Conservation (phyloP, 2,329 filamentous ascomycete genomes). For the Fusarium sp. region DNA sequence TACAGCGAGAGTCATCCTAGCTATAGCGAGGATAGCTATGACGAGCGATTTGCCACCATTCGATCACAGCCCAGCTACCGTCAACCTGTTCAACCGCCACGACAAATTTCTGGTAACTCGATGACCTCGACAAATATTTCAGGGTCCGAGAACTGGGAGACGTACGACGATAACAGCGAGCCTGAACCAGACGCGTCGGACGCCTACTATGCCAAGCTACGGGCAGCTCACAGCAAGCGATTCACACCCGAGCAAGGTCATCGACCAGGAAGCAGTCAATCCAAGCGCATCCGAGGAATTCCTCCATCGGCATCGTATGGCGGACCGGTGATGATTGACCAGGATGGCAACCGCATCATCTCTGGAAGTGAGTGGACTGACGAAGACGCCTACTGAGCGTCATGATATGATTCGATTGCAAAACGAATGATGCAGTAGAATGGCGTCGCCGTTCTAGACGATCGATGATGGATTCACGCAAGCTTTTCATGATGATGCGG, state of each 20-base stretch:
- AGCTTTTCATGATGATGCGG: constrained; percentile 46
- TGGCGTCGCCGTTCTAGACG: constrained; percentile 33
- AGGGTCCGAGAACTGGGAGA: constrained; percentile 97
- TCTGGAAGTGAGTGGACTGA: constrained; percentile 77
- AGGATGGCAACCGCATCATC: constrained; percentile 72
- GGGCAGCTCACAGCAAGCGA: constrained; percentile 75
- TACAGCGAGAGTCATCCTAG: constrained; percentile 52
- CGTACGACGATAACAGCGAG: constrained; percentile 87
- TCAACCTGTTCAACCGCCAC: constrained; percentile 57
- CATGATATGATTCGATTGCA: neutral
- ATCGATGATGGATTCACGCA: constrained; percentile 45
- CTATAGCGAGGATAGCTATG: constrained; percentile 53
- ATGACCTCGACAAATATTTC: constrained; percentile 81
- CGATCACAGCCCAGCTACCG: constrained; percentile 54
- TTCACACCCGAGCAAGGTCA: constrained; percentile 63
- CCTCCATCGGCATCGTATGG: constrained; percentile 61
- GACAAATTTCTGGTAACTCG: constrained; percentile 76
- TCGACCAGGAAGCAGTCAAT: constrained; percentile 55
- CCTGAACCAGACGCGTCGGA: constrained; percentile 81
- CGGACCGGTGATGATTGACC: constrained; percentile 63
- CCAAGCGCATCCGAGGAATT: constrained; percentile 67
- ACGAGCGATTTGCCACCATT: constrained; percentile 56
- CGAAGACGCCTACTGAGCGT: constrained; percentile 67
- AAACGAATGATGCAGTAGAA: constrained; percentile 40
- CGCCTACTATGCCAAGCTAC: constrained; percentile 82